Evolutionary conservation across 495 filamentous ascomycete species (phyloP), one percentile per base, ranked within the genome.

Genomic region (Penicillium turbatum): DNA sequence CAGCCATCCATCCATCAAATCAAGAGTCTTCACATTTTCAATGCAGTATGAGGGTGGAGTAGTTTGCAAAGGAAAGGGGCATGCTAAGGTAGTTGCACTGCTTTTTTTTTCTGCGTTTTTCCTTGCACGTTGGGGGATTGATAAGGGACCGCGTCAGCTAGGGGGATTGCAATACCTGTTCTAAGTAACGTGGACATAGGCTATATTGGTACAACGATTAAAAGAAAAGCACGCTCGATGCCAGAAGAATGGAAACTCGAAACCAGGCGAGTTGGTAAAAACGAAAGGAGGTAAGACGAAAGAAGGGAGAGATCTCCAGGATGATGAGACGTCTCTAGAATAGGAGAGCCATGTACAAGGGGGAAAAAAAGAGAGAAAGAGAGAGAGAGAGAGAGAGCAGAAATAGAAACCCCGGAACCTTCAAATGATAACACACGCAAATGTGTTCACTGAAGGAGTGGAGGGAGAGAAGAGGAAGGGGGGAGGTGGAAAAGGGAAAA

Each of bases 131-230:
- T 39, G 52, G 51, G 46, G 34, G 26, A 39, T 36, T 32, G 40
- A 59, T 59, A 34, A 57, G 55, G 61, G 48, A 62, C 63, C 64
- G 62, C 61, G 60, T 66, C 62, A 63, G 62, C 54, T 55, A 64
- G 53, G 58, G 56, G 60, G 44, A 1, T 39, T 15, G 48, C 29
- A 63, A 55, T 67, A 74, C 71, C 71, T 73, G 67, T 57, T 72
- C 65, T 71, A 66, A 68, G 38, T 68, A 64, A 62, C 62, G 59
- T 56, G 58, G 55, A 52, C 53, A 66, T 67, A 57, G 56, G 64
- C 57, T 71, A 73, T 70, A 70, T 61, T 68, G 57, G 61, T 73
- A 72, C 69, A 73, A 63, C 52, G 52, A 68, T 64, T 60, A 64
- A 65, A 61, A 63, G 53, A 50, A 51, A 37, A 58, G 50, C 54